Evolutionary conservation across 164 flowering plant genomes (phyloP).

Genomic region (Magnolia sinica): DNA sequence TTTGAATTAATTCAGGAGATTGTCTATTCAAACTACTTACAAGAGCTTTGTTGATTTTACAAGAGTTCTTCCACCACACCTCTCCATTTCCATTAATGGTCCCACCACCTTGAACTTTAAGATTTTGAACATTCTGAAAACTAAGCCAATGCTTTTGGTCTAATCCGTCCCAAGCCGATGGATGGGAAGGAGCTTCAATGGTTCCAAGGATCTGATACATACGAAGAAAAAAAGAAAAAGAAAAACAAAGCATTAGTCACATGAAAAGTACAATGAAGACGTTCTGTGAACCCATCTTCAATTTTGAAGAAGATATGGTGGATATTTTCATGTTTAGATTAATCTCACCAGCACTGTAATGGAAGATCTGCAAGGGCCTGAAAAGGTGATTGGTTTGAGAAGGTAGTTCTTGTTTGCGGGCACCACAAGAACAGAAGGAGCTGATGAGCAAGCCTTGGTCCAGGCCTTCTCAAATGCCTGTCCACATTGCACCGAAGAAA

Average conservation of each 20-base stretch:
- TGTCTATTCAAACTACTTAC: constrained; percentile 15
- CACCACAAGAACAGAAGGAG: constrained; percentile 40
- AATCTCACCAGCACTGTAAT: constrained; percentile 48
- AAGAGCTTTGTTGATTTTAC: constrained; percentile 26
- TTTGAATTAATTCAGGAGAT: not conserved
- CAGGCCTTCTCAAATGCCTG: constrained; percentile 81
- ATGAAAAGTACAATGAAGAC: not conserved
- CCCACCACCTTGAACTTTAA: constrained; percentile 49
- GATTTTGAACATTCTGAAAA: constrained; percentile 29
- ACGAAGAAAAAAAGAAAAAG: not conserved
- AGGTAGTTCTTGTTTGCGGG: constrained; percentile 50
- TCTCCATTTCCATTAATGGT: constrained; percentile 55
- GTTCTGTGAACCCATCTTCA: not conserved
- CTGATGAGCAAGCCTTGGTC: constrained; percentile 56
- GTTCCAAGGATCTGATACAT: constrained; percentile 60
- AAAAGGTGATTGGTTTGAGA: constrained; percentile 54
- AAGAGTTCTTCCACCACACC: constrained; percentile 55
- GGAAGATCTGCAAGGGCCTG: constrained; percentile 73
- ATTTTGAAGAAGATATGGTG: not conserved
- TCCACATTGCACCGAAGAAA: not conserved
- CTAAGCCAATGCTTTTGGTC: constrained; percentile 45
- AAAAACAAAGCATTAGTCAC: constrained; percentile 50
- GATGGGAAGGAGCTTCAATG: constrained; percentile 50
- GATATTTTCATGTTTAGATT: not conserved
- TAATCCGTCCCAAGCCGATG: constrained; percentile 42